Base-by-base conservation (phyloP, 176 grass and related monocot genomes). In the Eragrostis curvula region DNA sequence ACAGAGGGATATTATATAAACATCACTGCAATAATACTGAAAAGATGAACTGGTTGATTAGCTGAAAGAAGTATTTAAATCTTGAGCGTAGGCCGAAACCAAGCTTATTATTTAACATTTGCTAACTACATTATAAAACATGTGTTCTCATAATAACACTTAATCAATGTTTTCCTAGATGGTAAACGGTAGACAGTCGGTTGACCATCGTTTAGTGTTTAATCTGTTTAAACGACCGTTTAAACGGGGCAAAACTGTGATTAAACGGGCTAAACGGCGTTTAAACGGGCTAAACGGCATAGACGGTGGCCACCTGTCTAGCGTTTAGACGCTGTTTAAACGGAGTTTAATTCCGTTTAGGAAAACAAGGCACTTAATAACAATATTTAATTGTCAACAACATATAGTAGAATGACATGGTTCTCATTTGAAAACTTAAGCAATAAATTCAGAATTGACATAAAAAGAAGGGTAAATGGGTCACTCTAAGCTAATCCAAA, bases 11-110 rank as follows among this genome's bases (percentile, higher is more conserved):
- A 79, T 74, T 1, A 0, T 68, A 39, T 46, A 46, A 32, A 24
- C 53, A 87, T 15, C 76, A 50, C 29, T 24, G 18, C 61, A 87
- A 43, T 55, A 39, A 56, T 7, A 56, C 5, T 45, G 62, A 61
- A 76, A 28, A 84, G 39, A 76, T 58, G 66, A n/a, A 57, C 23
- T 70, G 56, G n/a, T 28, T 46, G 75, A 12, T 82, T 20, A 70
- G 13, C 39, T 74, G 9, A 55, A 79, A 11, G 50, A 15, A 80
- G 21, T 29, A 65, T 16, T 5, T 65, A 40, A 55, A 62, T 83
- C 14, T 64, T 46, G 5, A 78, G 36, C 6, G 2, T 71, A 68
- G 40, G 18, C 56, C 32, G 75, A 77, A 75, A 81, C 18, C 23
- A 70, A 73, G 43, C 5, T 30, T 63, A 82, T 70, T n/a, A 45